Percentiles rank a stretch among this genome's conserved stretches.
Evolutionary conservation across 768 basidiomycete genomes (phyloP).

Genomic region (Suillus brevipes): DNA sequence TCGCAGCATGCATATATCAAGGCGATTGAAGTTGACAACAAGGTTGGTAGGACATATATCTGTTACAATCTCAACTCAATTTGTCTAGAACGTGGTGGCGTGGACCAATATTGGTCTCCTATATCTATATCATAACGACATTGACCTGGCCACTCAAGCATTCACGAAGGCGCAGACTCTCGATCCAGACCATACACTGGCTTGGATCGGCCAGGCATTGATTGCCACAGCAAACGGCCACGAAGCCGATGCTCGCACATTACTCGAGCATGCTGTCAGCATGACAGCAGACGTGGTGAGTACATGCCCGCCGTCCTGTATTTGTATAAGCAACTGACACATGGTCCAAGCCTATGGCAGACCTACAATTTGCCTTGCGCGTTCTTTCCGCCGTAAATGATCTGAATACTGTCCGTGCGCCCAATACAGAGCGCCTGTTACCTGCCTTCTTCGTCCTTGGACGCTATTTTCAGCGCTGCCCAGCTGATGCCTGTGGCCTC

Average conservation of each 20-base stretch:
- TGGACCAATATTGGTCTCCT: conserved; percentile 92
- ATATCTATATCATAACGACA: conserved; percentile 77
- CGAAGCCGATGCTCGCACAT: conserved; percentile 56
- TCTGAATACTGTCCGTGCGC: conserved; percentile 18
- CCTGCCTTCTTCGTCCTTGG: conserved; percentile 81
- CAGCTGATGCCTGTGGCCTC: conserved; percentile 70
- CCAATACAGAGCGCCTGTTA: conserved; percentile 50
- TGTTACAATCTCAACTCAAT: conserved; percentile 6
- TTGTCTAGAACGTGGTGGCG: conserved; percentile 60
- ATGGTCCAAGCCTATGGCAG: conserved; percentile 66
- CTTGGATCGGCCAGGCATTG: conserved; percentile 90
- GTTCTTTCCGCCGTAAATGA: conserved; percentile 46
- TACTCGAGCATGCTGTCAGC: conserved; percentile 74
- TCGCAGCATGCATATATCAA: conserved; percentile 93
- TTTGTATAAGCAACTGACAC: conserved; percentile 13
- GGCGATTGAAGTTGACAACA: conserved; percentile 81
- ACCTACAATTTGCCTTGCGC: conserved; percentile 70
- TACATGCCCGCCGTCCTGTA: conserved; percentile 14
- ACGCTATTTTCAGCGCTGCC: conserved; percentile 68
- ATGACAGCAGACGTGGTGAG: conserved; percentile 59
- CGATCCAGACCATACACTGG: conserved; percentile 84
- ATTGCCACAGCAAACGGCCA: conserved; percentile 64
- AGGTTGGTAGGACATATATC: conserved; percentile 49
- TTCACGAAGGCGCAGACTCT: conserved; percentile 86
- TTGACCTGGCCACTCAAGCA: conserved; percentile 81